Evolutionary conservation across 192 early-diverging fungal genomes (phyloP), one percentile per base, ranked within the genome.

Genomic region (Coemansia biformis): DNA sequence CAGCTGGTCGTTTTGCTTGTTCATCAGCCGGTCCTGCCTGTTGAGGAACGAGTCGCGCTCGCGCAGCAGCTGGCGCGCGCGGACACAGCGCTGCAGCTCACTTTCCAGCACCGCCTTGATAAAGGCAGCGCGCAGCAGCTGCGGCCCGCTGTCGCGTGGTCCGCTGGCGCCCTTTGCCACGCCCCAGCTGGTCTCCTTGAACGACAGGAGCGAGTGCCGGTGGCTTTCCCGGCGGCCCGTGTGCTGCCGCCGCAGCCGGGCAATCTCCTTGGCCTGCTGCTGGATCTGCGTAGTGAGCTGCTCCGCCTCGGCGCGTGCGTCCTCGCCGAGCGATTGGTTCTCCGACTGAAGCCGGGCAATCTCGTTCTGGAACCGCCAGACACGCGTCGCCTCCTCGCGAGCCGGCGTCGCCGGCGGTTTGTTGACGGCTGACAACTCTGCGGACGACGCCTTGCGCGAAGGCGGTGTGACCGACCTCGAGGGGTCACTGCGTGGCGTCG

Each of bases 41-140:
- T 38, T 59, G 45, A 64, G 38, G 9, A 43, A 59, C 30, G 51
- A 50, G 38, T 75, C 64, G 28, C 72, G 72, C 44, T 75, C 64
- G 10, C 60, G 59, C 42, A 64, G 34, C 16, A 67, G 50, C 54
- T 67, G 72, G 1, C 72, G 52, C 4, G 72, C 72, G 11, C 48
- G 55, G 18, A 67, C 64, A 31, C 72, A 75, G 10, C 72, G 65
- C 24, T 63, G 54, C 10, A 75, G 37, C 46, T 75, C 72, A 45
- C 47, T 21, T n/a, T 67, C 64, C 0, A 75, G 46, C 16, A 63
- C 59, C 4, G 59, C 48, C 39, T 64, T 63, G 37, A 75, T 64
- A 17, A 64, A 75, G 8, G 72, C 72, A 4, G 64, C 59, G 13
- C 72, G 72, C 52, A 75, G 24, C 8, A 67, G 59, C 12, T 53